Percentiles rank a stretch among this genome's conserved stretches.
Conservation (phyloP, 2,329 filamentous ascomycete genomes). For the Fusarium buharicum region DNA sequence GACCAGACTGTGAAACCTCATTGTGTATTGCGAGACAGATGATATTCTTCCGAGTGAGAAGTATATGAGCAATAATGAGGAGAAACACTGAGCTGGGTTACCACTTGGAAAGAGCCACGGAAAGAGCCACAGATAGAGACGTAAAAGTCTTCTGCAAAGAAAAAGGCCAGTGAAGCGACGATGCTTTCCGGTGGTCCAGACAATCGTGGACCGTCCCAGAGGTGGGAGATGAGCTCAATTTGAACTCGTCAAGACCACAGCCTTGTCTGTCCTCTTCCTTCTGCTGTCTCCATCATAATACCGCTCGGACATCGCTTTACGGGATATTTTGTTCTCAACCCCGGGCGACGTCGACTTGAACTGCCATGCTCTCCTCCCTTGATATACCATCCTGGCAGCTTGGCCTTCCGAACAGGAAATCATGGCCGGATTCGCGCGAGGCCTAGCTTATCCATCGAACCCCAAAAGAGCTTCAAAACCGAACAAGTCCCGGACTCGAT, state of each 20-base stretch:
- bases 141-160: slow-evolving; percentile 1
- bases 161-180: slow-evolving; percentile 4
- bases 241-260: slow-evolving; percentile 24
- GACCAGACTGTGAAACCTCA: slow-evolving; percentile 34
- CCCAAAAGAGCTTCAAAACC: slow-evolving; percentile 35
- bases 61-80: background rate
- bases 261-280: background rate
- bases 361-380: background rate
- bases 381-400: slow-evolving; percentile 16
- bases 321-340: background rate
- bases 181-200: slow-evolving; percentile 22
- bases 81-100: slow-evolving; percentile 10
- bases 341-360: slow-evolving; percentile 21
- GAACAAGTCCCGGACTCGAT: slow-evolving; percentile 9
- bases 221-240: slow-evolving; percentile 36
- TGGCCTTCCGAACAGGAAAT: slow-evolving; percentile 39
- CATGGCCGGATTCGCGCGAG: slow-evolving; percentile 30
- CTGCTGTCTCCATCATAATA: background rate
- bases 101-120: no score
- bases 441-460: slow-evolving; percentile 17
- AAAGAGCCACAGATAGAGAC: slow-evolving; percentile 1
- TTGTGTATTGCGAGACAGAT: slow-evolving; percentile 16
- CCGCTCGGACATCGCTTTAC: background rate
- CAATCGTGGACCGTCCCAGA: slow-evolving; percentile 6
- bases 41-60: no score